Evolutionary conservation across 345 rosid genomes (phyloP), one percentile per base, ranked within the genome.

Genomic region (Triadica sebifera): DNA sequence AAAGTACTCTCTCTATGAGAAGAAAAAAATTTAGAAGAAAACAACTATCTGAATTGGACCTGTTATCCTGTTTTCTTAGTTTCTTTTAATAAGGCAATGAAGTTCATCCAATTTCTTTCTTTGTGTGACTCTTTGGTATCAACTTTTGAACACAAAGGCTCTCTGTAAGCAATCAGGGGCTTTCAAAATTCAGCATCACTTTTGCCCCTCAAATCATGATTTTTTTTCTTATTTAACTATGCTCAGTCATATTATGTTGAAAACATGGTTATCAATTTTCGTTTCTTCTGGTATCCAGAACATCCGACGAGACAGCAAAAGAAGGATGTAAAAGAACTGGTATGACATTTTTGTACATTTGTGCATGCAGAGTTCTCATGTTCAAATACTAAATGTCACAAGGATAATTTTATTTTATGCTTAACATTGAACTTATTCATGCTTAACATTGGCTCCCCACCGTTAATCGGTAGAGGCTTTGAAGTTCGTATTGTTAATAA

Each of bases 231-330:
- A n/a, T n/a, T n/a, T n/a, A n/a, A 34, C 46, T 49, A 15, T 22
- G 37, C 15, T 46, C 69, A 51, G 74, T 74, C 65, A 59, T 60
- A 67, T 22, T 0, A 38, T 43, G n/a, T 15, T 19, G 66, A 74
- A 66, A 19, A 34, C 29, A 22, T 58, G 51, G 29, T 58, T 51
- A 65, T 3, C 11, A 5, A 65, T 43, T 65, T 61, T 20, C 5
- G 65, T 72, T 37, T 69, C 53, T 13, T 81, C 62, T 90, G 93
- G 97, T 95, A 95, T 84, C 99, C 99, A 52, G 99, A 93, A 76
- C 87, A 88, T 45, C 99, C 97, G 70, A 91, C 98, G 17, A 88
- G 98, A 75, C 97, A 89, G 80, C 98, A 95, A 45, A 95, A 89
- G 89, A 91, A 84, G 76, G 98, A 93, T 77, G 92, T 91, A 45